These are phyloP conservation scores for Curvularia verruculosa DNA, from an alignment of 2,329 filamentous ascomycete genomes.

Conservation along the genomic window DNA sequence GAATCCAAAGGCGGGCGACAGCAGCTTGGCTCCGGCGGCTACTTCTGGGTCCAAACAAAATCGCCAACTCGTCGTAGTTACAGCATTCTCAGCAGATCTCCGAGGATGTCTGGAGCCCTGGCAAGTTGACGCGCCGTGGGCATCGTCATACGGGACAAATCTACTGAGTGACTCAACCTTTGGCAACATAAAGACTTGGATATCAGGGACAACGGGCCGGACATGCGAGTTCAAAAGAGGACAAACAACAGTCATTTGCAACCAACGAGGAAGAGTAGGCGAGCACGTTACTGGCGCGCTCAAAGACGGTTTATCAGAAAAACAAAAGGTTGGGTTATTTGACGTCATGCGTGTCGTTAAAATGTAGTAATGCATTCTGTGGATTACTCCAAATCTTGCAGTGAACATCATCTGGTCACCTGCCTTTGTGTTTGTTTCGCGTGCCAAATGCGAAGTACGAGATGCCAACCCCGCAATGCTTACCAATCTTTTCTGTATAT, in stretches of 20 bases:
- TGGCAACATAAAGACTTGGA: constrained; percentile 47
- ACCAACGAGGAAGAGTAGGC: constrained; percentile 53
- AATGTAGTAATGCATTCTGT: constrained; percentile 13
- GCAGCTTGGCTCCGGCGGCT: constrained; percentile 8
- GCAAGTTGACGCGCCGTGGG: constrained; percentile 56
- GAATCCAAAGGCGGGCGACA: constrained; percentile 18
- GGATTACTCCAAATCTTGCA: not conserved
- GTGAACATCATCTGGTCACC: not conserved
- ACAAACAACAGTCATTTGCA: constrained; percentile 49
- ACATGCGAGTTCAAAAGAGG: constrained; percentile 50
- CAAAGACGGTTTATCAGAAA: constrained; percentile 34
- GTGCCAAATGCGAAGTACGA: constrained; percentile 7
- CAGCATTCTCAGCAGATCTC: constrained; percentile 64
- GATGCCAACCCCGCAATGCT: constrained; percentile 24
- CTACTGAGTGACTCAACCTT: constrained; percentile 41
- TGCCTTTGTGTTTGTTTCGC: not conserved
- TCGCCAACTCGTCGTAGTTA: constrained; percentile 57
- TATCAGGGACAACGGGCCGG: constrained; percentile 56
- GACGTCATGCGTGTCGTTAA: constrained; percentile 36
- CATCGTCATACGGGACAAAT: constrained; percentile 61
- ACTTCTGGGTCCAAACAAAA: constrained; percentile 3
- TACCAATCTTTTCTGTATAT: constrained; percentile 16
- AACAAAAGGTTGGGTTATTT: constrained; percentile 34
- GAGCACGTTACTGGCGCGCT: constrained; percentile 35
- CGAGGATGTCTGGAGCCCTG: constrained; percentile 57